These are phyloP conservation scores for Aristolochia fimbriata DNA, from an alignment of 164 flowering plant genomes.

Conservation along the genomic window DNA sequence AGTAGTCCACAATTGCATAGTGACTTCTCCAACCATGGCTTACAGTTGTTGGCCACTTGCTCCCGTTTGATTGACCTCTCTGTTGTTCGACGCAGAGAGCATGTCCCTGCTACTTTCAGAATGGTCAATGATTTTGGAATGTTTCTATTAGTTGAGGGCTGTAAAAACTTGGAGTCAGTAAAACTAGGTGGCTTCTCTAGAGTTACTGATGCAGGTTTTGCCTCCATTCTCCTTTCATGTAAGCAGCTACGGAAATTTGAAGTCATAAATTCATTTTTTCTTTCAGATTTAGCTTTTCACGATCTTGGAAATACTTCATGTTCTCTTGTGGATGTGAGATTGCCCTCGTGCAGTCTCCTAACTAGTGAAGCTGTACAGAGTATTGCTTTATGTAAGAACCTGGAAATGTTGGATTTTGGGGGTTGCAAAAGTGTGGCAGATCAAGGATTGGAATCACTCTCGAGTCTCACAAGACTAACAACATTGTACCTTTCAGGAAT, in stretches of 20 bases:
- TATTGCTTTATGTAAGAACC: conserved; percentile 15
- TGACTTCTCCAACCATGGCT: conserved; percentile 34
- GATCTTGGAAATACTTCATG: conserved; percentile 13
- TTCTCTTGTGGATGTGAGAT: conserved; percentile 28
- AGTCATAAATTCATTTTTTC: conserved; percentile 16
- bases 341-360: conserved; percentile 26
- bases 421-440: conserved; percentile 37
- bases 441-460: conserved; percentile 19
- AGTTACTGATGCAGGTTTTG: conserved; percentile 47
- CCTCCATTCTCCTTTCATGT: conserved; percentile 32
- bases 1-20: conserved; percentile 12
- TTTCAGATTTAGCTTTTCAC: conserved; percentile 39
- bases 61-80: conserved; percentile 22
- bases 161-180: conserved; percentile 26
- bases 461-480: conserved; percentile 19
- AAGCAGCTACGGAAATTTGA: conserved; percentile 28
- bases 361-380: conserved; percentile 34
- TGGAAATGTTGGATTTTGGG: conserved; percentile 30
- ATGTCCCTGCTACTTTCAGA: conserved; percentile 21
- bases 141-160: conserved; percentile 31
- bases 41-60: conserved; percentile 25
- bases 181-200: conserved; percentile 34
- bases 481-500: conserved; percentile 25
- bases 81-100: conserved; percentile 20
- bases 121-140: conserved; percentile 37